Base-by-base conservation (phyloP, 495 filamentous ascomycete species). In the Penicillium herquei region DNA sequence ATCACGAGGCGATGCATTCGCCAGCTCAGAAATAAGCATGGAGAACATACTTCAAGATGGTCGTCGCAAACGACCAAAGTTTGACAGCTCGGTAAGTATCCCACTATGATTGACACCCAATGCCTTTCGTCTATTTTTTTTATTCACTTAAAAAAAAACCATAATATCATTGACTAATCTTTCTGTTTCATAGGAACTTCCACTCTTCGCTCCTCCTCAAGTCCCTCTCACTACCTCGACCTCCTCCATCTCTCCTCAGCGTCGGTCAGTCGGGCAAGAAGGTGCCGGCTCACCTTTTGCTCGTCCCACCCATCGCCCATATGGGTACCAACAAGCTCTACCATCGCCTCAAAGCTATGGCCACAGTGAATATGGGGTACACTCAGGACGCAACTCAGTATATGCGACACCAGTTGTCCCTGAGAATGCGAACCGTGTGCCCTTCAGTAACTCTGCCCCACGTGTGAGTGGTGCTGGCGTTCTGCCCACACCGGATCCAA, bases 41-140 rank as follows among this genome's bases (percentile, higher is more conserved):
- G 90, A 96, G 54, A 98, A 98, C 65, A 98, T 98, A 72, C 88
- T 98, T 52, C 92, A 98, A 72, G 94, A 95, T 63, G 91, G 91
- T 59, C 86, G 94, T 71, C 84, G 94, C 58, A 97, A 98, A 80
- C 84, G 91, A 66, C 89, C 94, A 57, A 96, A 96, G 76, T 98
- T 98, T 69, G 91, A 96, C 61, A 97, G 92, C 74, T 96, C 92
- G 61, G 92, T 97, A 82, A 84, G 91, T 80, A 31, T 55, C 35
- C 8, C 39, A 18, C 14, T 16, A 16, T 32, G 35, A 14, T 9
- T 21, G 21, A 18, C 57, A 55, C 7, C 44, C n/a, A 42, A 11
- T 49, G 26, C 35, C 26, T 50, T 47, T 51, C 49, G 18, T 57
- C 47, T 43, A 9, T 12, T 13, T 13, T 45, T 61, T 56, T 62